Evolutionary conservation across 441 rosid genomes (phyloP), one percentile per base, ranked within the genome.

Genomic region (Gossypium davidsonii): DNA sequence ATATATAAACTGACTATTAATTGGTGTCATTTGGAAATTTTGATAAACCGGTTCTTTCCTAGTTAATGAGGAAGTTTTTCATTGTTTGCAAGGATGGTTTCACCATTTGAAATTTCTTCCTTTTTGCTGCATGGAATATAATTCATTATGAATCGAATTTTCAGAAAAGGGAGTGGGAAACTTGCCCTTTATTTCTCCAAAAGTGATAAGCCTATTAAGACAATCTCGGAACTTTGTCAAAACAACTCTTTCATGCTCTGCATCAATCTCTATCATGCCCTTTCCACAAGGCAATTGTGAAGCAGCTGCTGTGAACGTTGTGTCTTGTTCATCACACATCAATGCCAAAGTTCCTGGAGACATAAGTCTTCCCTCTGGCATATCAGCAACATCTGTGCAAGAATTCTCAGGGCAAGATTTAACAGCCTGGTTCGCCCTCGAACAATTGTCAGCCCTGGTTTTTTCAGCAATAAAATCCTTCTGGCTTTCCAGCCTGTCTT

Each of bases 331-430:
- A 74, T 84, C 83, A 70, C 87, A 96, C 99, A 96, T 91, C 82
- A 96, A 87, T 67, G 91, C 98, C 88, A 96, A 84, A 56, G 99
- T 91, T 80, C 93, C 97, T 46, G 99, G 99, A 77, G 97, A 96
- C 89, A 93, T 84, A 4, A 98, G 97, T 76, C 91, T 87, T 62
- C 77, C 87, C 82, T 87, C 88, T 58, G 86, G 84, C 55, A 75
- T 81, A 79, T 88, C 90, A 49, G 73, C 80, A 34, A 88, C 86
- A 72, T 87, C 93, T 20, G 85, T 83, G 66, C 73, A 79, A 31
- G 86, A 83, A 72, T 85, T 85, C 67, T 84, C 88, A 37, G 76
- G 78, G 59, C 78, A 83, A 76, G 46, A 57, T 83, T 86, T 90
- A 77, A 89, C 87, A 58, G 74, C 80, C 79, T 77, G 89, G 79